A percentile compares a stretch with the other conserved stretches of the same genome.
These are phyloP conservation scores for Penicillium mononematosum DNA, from an alignment of 495 filamentous ascomycete species.

Conservation along the genomic window DNA sequence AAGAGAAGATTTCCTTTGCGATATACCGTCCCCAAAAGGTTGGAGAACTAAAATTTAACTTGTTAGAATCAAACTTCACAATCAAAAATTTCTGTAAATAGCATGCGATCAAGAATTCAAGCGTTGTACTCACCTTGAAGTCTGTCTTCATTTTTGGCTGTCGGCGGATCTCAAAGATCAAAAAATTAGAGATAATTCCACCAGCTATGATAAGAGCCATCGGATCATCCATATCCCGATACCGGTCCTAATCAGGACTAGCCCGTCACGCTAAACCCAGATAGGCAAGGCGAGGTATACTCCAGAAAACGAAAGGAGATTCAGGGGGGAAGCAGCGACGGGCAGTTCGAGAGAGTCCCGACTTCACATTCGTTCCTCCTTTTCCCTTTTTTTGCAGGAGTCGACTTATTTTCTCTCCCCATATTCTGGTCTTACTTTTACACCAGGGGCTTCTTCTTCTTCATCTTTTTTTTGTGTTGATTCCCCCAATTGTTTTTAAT, in stretches of 20 bases:
- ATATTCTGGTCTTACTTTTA: conserved; percentile 5
- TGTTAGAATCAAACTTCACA: neutral
- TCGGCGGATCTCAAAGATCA: conserved; percentile 27
- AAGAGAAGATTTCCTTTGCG: conserved; percentile 95
- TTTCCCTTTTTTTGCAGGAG: conserved; percentile 25
- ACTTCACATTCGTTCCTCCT: conserved; percentile 14
- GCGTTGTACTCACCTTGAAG: conserved; percentile 64
- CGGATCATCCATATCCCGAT: conserved; percentile 28
- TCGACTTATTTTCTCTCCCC: conserved; percentile 5
- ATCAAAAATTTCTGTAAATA: neutral
- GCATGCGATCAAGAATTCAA: neutral
- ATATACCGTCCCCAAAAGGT: conserved; percentile 95
- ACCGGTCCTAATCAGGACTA: conserved; percentile 21
- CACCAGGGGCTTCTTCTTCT: conserved; percentile 17
- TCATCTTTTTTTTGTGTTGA: conserved; percentile 19
- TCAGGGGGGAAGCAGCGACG: conserved; percentile 35
- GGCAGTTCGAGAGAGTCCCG: conserved; percentile 18
- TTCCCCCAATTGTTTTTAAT: conserved; percentile 23
- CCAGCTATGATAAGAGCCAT: conserved; percentile 24
- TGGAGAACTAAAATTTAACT: conserved; percentile 67
- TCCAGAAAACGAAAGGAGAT: conserved; percentile 41
- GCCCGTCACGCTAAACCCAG: conserved; percentile 22
- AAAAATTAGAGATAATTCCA: conserved; percentile 26
- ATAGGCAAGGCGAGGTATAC: conserved; percentile 36
- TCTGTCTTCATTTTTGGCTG: conserved; percentile 84